These are phyloP conservation scores for Diaporthe helianthi DNA, from an alignment of 2,329 filamentous ascomycete species.

Conservation along the genomic window DNA sequence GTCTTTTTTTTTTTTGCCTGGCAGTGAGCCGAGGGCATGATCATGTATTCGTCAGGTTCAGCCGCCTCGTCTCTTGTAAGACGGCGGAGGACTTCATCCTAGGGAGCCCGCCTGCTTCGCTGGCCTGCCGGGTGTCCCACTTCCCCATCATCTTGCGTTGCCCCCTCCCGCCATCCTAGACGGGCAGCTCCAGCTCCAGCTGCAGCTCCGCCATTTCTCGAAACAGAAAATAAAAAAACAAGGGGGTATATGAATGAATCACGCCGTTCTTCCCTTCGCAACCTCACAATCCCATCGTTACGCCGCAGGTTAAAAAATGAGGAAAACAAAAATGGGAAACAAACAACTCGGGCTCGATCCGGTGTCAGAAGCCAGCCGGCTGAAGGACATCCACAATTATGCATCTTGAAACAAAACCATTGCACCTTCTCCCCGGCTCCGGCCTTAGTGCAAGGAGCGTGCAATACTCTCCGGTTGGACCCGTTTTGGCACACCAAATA, in stretches of 20 bases:
- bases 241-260: constrained; percentile 28
- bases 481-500: background rate
- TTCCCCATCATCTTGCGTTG: constrained; percentile 20
- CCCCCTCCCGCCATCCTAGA: background rate
- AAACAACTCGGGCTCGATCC: background rate
- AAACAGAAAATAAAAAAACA: constrained; percentile 24
- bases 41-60: constrained; percentile 24
- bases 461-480: background rate
- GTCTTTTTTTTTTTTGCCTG: constrained; percentile 4
- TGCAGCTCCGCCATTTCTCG: background rate
- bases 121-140: constrained; percentile 7
- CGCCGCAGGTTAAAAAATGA: background rate
- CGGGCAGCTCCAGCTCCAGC: background rate
- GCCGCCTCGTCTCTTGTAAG: background rate
- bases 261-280: constrained; percentile 14
- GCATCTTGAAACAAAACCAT: background rate
- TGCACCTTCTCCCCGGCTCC: background rate
- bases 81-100: background rate
- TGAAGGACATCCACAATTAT: constrained; percentile 20
- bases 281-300: constrained; percentile 9
- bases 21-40: background rate
- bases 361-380: background rate
- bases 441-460: background rate
- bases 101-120: constrained; percentile 12
- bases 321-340: background rate